Evolutionary conservation across 169 alveolate genomes (phyloP).

Genomic region (Fabrea salina): DNA sequence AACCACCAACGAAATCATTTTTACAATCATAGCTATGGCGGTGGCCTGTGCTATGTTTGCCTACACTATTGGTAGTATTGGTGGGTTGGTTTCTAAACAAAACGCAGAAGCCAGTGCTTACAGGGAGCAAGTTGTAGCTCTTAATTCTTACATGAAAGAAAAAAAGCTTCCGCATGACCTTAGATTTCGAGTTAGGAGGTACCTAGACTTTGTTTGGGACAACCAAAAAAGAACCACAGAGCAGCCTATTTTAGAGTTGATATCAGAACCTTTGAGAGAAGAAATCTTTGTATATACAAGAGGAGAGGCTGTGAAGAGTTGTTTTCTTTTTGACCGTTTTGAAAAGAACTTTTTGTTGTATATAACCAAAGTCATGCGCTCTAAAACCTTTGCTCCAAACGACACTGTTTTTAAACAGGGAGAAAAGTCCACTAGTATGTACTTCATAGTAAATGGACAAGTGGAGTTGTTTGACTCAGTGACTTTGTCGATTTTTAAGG

Average conservation of each 20-base stretch:
- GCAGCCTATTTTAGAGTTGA: conserved; percentile 54
- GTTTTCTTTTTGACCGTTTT: conserved; percentile 40
- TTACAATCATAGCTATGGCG: conserved; percentile 9
- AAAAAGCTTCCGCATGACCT: conserved; percentile 60
- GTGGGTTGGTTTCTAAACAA: conserved; percentile 50
- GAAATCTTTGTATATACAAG: conserved; percentile 60
- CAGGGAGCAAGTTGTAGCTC: conserved; percentile 54
- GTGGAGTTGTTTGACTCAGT: conserved; percentile 44
- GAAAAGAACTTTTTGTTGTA: conserved; percentile 45
- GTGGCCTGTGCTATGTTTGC: conserved; percentile 76
- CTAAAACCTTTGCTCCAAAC: conserved; percentile 55
- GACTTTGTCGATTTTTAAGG: conserved; percentile 48
- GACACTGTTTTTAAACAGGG: conserved; percentile 61
- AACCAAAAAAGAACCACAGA: conserved; percentile 56
- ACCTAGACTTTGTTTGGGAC: conserved; percentile 69
- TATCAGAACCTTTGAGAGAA: conserved; percentile 64
- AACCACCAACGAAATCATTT: conserved; percentile 11
- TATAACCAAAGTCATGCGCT: conserved; percentile 45
- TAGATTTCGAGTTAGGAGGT: conserved; percentile 63
- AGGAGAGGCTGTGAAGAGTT: conserved; percentile 55
- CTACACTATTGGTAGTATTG: conserved; percentile 68
- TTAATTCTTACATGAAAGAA: conserved; percentile 53
- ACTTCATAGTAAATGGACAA: conserved; percentile 67
- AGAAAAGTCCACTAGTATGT: conserved; percentile 43
- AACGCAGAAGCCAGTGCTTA: conserved; percentile 44